Evolutionary conservation across 768 basidiomycete species (phyloP).

Genomic region (Gloeostereum incarnatum): DNA sequence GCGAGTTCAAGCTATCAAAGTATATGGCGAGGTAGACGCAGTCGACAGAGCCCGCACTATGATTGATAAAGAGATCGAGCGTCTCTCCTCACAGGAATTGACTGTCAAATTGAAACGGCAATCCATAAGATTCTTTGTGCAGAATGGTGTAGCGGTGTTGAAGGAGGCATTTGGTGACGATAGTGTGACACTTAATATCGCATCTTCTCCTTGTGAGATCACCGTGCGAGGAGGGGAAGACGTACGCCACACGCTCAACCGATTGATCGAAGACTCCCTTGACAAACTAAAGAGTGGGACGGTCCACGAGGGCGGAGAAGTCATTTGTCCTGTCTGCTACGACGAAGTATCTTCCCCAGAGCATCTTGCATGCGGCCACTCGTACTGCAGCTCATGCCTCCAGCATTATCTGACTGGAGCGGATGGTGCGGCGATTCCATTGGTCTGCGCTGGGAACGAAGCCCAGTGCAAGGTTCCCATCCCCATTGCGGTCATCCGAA

Average conservation of each 20-base stretch:
- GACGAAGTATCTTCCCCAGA: conserved; percentile 30
- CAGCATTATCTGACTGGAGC: conserved; percentile 33
- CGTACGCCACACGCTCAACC: conserved; percentile 34
- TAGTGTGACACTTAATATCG: conserved; percentile 35
- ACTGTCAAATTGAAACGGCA: conserved; percentile 25
- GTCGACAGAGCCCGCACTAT: conserved; percentile 31
- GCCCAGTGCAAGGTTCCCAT: conserved; percentile 45
- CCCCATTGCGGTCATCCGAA: conserved; percentile 40
- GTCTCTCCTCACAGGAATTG: conserved; percentile 33
- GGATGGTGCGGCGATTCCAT: conserved; percentile 41
- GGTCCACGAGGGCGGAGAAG: too few relatives aligned
- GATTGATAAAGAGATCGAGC: conserved; percentile 38
- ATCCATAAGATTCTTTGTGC: conserved; percentile 40
- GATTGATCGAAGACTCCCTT: conserved; percentile 32
- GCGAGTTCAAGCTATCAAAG: conserved; percentile 31
- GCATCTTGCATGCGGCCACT: conserved; percentile 37
- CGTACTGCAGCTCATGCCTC: conserved; percentile 40
- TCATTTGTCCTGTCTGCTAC: conserved; percentile 47
- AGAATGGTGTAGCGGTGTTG: conserved; percentile 37
- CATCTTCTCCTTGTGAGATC: conserved; percentile 27
- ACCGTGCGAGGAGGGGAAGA: conserved; percentile 49
- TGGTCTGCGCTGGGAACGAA: conserved; percentile 54
- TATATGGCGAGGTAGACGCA: conserved; percentile 31
- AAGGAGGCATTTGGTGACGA: conserved; percentile 47
- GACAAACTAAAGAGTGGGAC: conserved; percentile 12